Conservation (phyloP, 2,329 filamentous ascomycete species). For the Cladosporium oxysporum region DNA sequence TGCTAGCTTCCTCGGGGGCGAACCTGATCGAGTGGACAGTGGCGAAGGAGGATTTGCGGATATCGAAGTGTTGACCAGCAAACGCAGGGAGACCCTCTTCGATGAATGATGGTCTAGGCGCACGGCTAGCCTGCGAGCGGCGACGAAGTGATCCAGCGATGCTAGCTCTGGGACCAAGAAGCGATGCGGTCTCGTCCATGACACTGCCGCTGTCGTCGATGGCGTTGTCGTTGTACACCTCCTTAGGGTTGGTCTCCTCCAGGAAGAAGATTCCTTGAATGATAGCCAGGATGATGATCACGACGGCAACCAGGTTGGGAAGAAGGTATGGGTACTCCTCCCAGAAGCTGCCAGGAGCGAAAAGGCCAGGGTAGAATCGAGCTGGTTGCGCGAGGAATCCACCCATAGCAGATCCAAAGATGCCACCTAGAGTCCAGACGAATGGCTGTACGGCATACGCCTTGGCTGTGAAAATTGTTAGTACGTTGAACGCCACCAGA, state of each 20-base stretch:
- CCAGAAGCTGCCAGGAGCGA: constrained; percentile 69
- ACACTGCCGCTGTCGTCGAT: constrained; percentile 26
- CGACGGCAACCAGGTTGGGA: constrained; percentile 79
- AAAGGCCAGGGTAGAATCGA: constrained; percentile 68
- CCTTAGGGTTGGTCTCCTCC: constrained; percentile 81
- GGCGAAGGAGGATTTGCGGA: constrained; percentile 21
- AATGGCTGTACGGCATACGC: constrained; percentile 91
- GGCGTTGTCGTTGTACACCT: constrained; percentile 47
- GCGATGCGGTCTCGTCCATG: constrained; percentile 29
- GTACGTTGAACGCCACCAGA: neutral
- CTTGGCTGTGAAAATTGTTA: constrained; percentile 55
- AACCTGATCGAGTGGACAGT: constrained; percentile 22
- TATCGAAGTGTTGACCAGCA: constrained; percentile 21
- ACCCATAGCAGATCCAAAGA: constrained; percentile 82
- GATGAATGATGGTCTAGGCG: constrained; percentile 42
- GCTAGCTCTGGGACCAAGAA: constrained; percentile 56
- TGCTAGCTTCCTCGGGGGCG: constrained; percentile 51
- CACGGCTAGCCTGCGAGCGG: constrained; percentile 66
- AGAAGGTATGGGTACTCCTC: constrained; percentile 78
- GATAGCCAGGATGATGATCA: constrained; percentile 74
- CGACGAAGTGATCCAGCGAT: constrained; percentile 63
- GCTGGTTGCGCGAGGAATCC: constrained; percentile 79
- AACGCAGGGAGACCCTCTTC: constrained; percentile 40
- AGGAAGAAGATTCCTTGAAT: constrained; percentile 74
- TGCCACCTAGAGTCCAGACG: constrained; percentile 85